Evolutionary conservation across 148 eudicot species (phyloP).

Genomic region (Silene conica): DNA sequence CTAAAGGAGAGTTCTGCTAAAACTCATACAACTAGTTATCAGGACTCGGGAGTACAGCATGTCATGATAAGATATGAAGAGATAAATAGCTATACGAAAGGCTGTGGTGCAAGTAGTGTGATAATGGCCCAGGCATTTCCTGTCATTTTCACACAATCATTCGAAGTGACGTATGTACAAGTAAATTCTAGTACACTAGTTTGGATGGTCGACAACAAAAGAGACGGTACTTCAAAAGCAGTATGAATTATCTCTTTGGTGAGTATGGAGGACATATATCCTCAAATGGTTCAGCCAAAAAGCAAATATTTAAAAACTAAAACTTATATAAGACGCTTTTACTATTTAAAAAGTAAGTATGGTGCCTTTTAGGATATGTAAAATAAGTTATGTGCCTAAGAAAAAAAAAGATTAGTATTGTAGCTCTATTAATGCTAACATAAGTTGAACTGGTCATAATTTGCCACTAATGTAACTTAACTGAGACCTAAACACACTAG

Average conservation of each 20-base stretch:
- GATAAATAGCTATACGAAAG: neutral
- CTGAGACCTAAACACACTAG: neutral
- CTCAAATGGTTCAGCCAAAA: neutral
- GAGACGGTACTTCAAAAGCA: neutral
- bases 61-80: neutral
- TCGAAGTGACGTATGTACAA: neutral
- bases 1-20: constrained; percentile 1
- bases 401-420: neutral
- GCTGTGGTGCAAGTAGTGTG: neutral
- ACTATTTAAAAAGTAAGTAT: neutral
- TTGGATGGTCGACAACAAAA: neutral
- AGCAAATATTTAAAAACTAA: neutral
- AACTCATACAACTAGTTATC: too few relatives aligned
- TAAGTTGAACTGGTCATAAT: neutral
- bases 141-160: neutral
- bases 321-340: too few relatives aligned
- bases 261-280: neutral
- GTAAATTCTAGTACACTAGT: neutral
- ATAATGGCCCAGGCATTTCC: neutral
- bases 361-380: neutral
- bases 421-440: neutral
- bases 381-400: neutral
- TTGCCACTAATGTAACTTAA: neutral
- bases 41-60: neutral
- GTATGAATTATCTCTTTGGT: neutral